Percentiles rank a stretch among this genome's conserved stretches.
These are phyloP conservation scores for Pleurotus tuber-regium DNA, from an alignment of 768 basidiomycete genomes.

Conservation along the genomic window DNA sequence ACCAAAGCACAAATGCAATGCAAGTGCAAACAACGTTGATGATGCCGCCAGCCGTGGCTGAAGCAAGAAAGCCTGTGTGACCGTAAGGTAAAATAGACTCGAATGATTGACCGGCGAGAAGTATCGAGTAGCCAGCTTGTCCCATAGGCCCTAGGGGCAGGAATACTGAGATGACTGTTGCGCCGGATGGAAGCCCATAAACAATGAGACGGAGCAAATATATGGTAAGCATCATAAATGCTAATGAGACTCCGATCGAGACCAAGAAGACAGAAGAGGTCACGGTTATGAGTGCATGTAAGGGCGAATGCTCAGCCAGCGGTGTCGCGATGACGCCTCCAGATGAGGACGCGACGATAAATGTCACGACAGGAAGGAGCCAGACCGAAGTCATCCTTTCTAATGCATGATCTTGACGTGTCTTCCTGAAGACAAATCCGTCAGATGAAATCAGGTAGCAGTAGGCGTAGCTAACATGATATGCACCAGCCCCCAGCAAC, in stretches of 20 bases:
- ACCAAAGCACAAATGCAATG: constrained; percentile 55
- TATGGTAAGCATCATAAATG: constrained; percentile 64
- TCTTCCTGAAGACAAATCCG: constrained; percentile 40
- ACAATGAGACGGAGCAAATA: constrained; percentile 61
- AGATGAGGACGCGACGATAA: constrained; percentile 67
- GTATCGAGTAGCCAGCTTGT: constrained; percentile 58
- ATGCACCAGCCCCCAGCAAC: constrained; percentile 62
- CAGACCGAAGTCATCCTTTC: constrained; percentile 59
- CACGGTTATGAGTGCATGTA: constrained; percentile 53
- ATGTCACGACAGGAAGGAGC: constrained; percentile 75
- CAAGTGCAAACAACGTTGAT: constrained; percentile 47
- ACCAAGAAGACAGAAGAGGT: constrained; percentile 54
- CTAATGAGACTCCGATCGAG: constrained; percentile 52
- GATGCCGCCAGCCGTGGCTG: constrained; percentile 26
- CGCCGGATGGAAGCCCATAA: constrained; percentile 49
- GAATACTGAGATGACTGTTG: constrained; percentile 55
- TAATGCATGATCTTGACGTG: constrained; percentile 51
- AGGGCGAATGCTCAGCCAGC: constrained; percentile 40
- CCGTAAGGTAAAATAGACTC: constrained; percentile 29
- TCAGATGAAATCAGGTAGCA: background rate
- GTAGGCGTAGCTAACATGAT: constrained; percentile 50
- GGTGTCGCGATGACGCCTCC: constrained; percentile 58
- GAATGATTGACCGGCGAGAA: constrained; percentile 54
- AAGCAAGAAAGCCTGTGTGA: background rate
- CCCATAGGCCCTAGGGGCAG: constrained; percentile 75